phyloP scores from a whole-genome alignment of 1,284 basidiomycete species.

The Leucoagaricus sp. region DNA sequence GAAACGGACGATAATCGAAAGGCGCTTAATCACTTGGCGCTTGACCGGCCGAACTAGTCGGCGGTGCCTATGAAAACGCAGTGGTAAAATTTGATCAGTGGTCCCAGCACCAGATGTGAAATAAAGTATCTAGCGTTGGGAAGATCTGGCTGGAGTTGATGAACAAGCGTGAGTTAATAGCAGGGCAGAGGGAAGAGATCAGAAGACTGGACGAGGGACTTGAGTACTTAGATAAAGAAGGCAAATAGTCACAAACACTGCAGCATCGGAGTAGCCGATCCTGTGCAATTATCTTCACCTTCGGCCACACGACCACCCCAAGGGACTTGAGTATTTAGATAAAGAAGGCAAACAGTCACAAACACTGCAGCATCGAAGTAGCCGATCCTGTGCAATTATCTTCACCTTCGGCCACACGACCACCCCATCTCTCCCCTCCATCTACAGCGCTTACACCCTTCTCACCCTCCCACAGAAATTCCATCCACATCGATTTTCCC shows the following conservation, averaged over 20 bases:
- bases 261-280: background rate
- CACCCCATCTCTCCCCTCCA: slow-evolving; percentile 22
- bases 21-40: too few species aligned
- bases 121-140: too few species aligned
- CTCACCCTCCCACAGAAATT: slow-evolving; percentile 12
- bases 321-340: too few species aligned
- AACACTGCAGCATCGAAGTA: slow-evolving; percentile 24
- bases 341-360: slow-evolving; percentile 23
- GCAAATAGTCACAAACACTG: background rate
- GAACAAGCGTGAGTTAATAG: background rate
- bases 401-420: slow-evolving; percentile 40
- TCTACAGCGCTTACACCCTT: slow-evolving; percentile 15
- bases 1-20: too few species aligned
- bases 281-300: slow-evolving; percentile 11
- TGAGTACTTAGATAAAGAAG: background rate
- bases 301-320: slow-evolving; percentile 40
- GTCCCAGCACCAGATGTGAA: too few species aligned
- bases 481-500: slow-evolving; percentile 11
- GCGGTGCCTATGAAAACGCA: too few species aligned
- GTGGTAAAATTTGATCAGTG: too few species aligned
- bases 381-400: slow-evolving; percentile 23
- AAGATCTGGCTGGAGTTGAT: too few species aligned
- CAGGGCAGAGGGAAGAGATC: background rate
- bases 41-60: too few species aligned
- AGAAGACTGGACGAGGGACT: background rate